Evolutionary conservation across 2,329 filamentous ascomycete genomes (phyloP), one percentile per base, ranked within the genome.

Genomic region (Tolypocladium capitatum): DNA sequence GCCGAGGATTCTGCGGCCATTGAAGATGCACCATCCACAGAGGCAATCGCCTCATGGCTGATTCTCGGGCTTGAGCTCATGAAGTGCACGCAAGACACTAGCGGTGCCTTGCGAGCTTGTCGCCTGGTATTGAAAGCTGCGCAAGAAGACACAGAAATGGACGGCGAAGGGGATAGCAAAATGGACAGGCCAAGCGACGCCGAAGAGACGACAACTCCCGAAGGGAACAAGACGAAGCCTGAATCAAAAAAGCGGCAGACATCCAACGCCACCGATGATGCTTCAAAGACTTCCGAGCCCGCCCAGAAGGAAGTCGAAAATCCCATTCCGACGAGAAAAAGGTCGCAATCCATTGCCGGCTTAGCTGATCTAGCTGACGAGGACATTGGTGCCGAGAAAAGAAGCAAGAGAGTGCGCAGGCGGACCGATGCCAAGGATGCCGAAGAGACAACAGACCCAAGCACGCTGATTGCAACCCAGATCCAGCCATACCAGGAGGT

Each of bases 351-450:
- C 11, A 64, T 66, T 30, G 80, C 80, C 5, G 79, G 79, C 3
- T 61, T 83, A 16, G 68, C 68, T 0, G 79, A 82, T 3, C 68
- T 63, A 0, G 68, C 58, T 1, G 77, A 80, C 8, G 79, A 83
- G 46, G 79, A 83, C 32, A 71, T 68, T 24, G 68, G 66, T 2
- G 70, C 75, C 11, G 74, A 76, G 46, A 83, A 82, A 56, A 69
- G 80, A 48, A 83, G 80, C 61, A 85, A 84, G 57, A 69, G 81
- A 45, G 80, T 80, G 30, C 72, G 81, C 42, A 71, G 81, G 47
- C 55, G 65, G 45, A 54, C 51, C 5, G 66, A 68, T 34, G 80
- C 83, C 40, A 75, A 72, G 4, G 69, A 73, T 11, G 62, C 66
- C 4, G 78, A 76, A 33, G 78, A 80, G 44, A 61, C 65, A 0